These are phyloP conservation scores for Ceratocystis ficicola DNA, from an alignment of 2,329 filamentous ascomycete species.

Conservation along the genomic window DNA sequence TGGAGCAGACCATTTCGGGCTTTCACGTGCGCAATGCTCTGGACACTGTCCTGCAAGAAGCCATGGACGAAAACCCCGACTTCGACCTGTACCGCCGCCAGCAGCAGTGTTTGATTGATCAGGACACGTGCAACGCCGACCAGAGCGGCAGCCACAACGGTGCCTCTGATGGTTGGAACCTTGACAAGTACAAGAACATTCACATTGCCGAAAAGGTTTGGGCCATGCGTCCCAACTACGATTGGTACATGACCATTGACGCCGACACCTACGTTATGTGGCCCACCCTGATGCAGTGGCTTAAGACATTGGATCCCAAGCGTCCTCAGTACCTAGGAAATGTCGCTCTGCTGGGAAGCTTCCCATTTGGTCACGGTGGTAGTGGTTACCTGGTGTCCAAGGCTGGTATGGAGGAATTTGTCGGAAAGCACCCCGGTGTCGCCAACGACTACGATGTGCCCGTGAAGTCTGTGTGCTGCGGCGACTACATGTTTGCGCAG, in stretches of 20 bases:
- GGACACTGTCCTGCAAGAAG: constrained; percentile 34
- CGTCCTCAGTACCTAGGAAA: constrained; percentile 41
- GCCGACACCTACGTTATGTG: constrained; percentile 47
- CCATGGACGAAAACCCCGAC: constrained; percentile 36
- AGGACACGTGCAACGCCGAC: constrained; percentile 34
- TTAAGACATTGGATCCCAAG: constrained; percentile 34
- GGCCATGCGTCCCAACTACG: constrained; percentile 37
- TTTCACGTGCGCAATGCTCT: constrained; percentile 37
- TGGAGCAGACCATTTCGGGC: constrained; percentile 38
- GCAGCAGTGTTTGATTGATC: constrained; percentile 35
- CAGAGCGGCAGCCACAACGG: constrained; percentile 25
- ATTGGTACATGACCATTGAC: constrained; percentile 50
- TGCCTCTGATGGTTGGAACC: constrained; percentile 36
- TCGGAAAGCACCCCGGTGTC: constrained; percentile 33
- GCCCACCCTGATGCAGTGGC: constrained; percentile 40
- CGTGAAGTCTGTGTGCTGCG: constrained; percentile 37
- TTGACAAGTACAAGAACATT: constrained; percentile 52
- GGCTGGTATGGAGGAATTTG: constrained; percentile 39
- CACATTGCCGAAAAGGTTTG: constrained; percentile 47
- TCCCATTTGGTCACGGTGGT: constrained; percentile 44
- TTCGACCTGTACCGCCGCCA: constrained; percentile 40
- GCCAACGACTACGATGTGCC: constrained; percentile 37
- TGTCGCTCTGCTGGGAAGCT: constrained; percentile 32
- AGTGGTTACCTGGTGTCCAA: constrained; percentile 43
- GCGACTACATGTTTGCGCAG: constrained; percentile 39